Evolutionary conservation across 148 eudicot species (phyloP), one percentile per base, ranked within the genome.

Genomic region (Polygonum aviculare): DNA sequence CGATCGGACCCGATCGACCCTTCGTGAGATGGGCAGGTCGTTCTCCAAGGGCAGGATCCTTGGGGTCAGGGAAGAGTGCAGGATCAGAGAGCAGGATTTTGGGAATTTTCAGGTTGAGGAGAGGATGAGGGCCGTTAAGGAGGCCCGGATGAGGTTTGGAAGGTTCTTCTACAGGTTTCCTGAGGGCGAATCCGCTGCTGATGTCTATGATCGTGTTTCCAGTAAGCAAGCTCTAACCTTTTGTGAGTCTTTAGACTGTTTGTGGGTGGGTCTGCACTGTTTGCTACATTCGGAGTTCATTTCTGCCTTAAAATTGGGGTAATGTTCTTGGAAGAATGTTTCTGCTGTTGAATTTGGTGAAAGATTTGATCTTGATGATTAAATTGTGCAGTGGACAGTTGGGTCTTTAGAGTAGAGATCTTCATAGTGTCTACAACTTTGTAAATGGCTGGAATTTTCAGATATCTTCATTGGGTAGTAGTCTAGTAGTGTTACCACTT

Each of bases 151-250:
- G 72, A 81, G 79, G 72, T 95, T 86, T 67, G 97, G 98, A 40
- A 85, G 96, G 79, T 95, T 95, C 69, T 95, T 89, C 65, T 92
- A 92, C 76, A 82, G 97, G 10, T 95, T 95, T 76, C 98, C 98
- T 10, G 94, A 95, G 69, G 98, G 98, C 0, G 98, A 95, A 73
- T 95, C 98, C 16, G 93, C 94, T 72, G 97, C 97, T 74, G 97
- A 95, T 83, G 97, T 95, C 14, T 92, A 82, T 48, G 98, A 95
- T 83, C 96, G 98, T 48, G 93, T 95, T 82, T 95, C 97, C 35
- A 92, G 97, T 94, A 77, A 82, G 89, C 65, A 2, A 21, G 1
- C 14, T n/a, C 31, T 26, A 26, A 26, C 31, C 31, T 26, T 26
- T 26, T 1, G n/a, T n/a, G n/a, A 26, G 31, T 26, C 31, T 26